Evolutionary conservation across 306 rosid genomes (phyloP).

Genomic region (Vigna mungo): DNA sequence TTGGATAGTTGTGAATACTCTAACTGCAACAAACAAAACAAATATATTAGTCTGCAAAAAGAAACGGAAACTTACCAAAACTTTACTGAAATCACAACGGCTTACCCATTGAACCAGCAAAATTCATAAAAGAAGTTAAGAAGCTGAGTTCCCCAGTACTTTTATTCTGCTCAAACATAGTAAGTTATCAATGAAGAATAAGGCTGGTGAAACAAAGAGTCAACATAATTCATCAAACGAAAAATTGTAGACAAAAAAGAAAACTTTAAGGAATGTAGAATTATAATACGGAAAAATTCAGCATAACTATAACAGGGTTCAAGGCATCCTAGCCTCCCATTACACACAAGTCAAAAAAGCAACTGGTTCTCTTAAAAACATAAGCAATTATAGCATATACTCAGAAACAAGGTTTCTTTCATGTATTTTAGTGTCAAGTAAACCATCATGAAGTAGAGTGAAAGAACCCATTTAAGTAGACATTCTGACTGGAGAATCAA

Average conservation of each 20-base stretch:
- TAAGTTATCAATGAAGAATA: constrained; percentile 36
- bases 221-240: constrained; percentile 32
- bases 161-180: constrained; percentile 71
- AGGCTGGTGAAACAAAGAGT: constrained; percentile 37
- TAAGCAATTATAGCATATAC: constrained; percentile 23
- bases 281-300: constrained; percentile 28
- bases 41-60: constrained; percentile 8
- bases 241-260: constrained; percentile 14
- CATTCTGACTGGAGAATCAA: constrained; percentile 16
- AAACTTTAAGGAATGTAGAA: neutral
- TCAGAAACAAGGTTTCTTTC: constrained; percentile 21
- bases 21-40: constrained; percentile 65
- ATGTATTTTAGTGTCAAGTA: constrained; percentile 26
- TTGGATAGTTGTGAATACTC: constrained; percentile 94
- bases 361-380: constrained; percentile 30
- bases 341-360: constrained; percentile 26
- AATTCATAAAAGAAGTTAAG: constrained; percentile 89
- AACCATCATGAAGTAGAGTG: constrained; percentile 19
- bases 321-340: constrained; percentile 24
- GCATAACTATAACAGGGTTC: constrained; percentile 39
- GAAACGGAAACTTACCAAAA: constrained; percentile 30
- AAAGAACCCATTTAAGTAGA: constrained; percentile 29
- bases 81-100: constrained; percentile 24
- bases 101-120: constrained; percentile 92
- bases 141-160: constrained; percentile 99